phyloP scores from a whole-genome alignment of 2,329 filamentous ascomycete species.

The Grosmannia clavigera region DNA sequence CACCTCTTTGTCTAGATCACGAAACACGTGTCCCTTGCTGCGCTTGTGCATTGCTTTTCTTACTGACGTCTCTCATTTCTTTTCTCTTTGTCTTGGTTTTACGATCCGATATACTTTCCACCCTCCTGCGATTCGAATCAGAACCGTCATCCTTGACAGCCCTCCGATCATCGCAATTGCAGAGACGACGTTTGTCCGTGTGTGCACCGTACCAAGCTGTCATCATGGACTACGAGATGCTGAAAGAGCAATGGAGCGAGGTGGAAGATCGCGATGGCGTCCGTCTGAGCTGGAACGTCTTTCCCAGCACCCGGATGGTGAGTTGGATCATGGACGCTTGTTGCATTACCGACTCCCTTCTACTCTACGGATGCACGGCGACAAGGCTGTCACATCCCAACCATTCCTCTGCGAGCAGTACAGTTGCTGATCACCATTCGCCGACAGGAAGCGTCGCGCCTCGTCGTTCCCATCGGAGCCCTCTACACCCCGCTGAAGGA shows the following conservation, averaged over 20 bases:
- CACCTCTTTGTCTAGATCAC: background rate
- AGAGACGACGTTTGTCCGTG: background rate
- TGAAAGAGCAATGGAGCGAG: conserved; percentile 95
- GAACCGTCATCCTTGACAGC: background rate
- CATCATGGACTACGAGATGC: conserved; percentile 77
- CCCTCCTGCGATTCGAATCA: background rate
- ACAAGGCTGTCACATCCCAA: background rate
- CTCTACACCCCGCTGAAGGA: conserved; percentile 94
- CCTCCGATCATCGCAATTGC: background rate
- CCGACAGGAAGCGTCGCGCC: conserved; percentile 72
- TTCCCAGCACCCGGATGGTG: conserved; percentile 95
- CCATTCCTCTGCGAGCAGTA: background rate
- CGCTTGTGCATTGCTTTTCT: background rate
- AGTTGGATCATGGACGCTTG: conserved; percentile 18
- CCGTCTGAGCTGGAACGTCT: conserved; percentile 95
- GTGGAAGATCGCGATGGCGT: conserved; percentile 94
- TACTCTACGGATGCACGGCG: background rate
- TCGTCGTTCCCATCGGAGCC: conserved; percentile 92
- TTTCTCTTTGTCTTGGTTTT: background rate
- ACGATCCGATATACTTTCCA: background rate
- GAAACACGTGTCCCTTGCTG: background rate
- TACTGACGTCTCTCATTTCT: background rate
- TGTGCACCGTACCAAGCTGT: background rate
- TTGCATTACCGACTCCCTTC: background rate
- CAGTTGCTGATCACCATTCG: background rate